Evolutionary conservation across 352 stramenopile species (phyloP), one percentile per base, ranked within the genome.

Genomic region (Phytophthora agathidicida): DNA sequence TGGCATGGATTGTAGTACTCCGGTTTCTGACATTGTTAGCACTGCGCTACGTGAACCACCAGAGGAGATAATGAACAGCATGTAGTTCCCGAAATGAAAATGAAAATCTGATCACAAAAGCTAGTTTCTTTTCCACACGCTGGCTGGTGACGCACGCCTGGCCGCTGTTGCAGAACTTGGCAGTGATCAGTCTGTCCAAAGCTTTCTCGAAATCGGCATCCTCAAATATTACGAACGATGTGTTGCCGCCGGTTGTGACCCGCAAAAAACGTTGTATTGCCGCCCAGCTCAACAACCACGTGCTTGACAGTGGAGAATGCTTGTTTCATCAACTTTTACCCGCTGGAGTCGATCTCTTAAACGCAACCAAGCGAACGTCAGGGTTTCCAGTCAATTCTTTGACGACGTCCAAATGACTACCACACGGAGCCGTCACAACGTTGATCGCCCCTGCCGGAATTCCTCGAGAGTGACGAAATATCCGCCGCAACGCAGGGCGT

Each of bases 231-330:
- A 97, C 89, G 56, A 96, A 89, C 24, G 91, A 89, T 7, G 86
- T 84, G 59, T 97, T 97, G 26, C 91, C 91, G n/a, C n/a, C n/a
- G n/a, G n/a, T n/a, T n/a, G n/a, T n/a, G n/a, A n/a, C n/a, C n/a
- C n/a, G n/a, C n/a, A n/a, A n/a, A n/a, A n/a, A 96, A 89, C 24
- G 91, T 89, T 7, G 86, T 84, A 57, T 97, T 97, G 26, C 91
- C 91, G 7, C 91, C 91, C 2, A 98, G 71, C 51, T 98, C 91
- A 17, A 93, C 71, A 19, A 82, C 73, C 10, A 97, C 51, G 9
- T 69, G 68, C 51, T 88, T 91, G 4, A 94, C 67, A 7, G 83
- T 94, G 7, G 46, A 50, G 0, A 81, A 71, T 26, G 88, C 76
- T 36, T 88, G 69, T 26, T 75, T 37, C 60, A 84, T 86, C 20